Evolutionary conservation across 208 protist genomes (phyloP).

Genomic region (Wallacemonas sp.): DNA sequence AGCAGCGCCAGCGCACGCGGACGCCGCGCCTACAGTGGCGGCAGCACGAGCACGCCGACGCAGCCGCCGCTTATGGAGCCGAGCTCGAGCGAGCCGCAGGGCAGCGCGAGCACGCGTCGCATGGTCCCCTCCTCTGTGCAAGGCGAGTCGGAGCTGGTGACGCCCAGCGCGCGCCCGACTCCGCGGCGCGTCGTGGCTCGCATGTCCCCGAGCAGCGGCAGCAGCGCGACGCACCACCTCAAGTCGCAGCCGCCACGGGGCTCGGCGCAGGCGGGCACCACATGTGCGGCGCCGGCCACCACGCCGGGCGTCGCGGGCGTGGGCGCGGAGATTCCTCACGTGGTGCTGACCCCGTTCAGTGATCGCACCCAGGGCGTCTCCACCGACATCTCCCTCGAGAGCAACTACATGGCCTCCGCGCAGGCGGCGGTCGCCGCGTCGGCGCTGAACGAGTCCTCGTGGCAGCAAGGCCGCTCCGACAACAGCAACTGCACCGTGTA

Average conservation of each 20-base stretch:
- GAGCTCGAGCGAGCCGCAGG: not conserved
- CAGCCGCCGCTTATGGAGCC: not conserved
- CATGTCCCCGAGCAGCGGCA: slow-evolving; percentile 27
- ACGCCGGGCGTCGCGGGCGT: slow-evolving; percentile 4
- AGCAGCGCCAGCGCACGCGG: slow-evolving; percentile 5
- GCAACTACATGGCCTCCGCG: slow-evolving; percentile 12
- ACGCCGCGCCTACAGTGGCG: slow-evolving; percentile 12
- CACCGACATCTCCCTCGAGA: slow-evolving; percentile 46
- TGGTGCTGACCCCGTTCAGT: slow-evolving; percentile 47
- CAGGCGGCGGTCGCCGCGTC: not conserved
- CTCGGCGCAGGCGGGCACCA: slow-evolving; percentile 16
- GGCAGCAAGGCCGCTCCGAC: slow-evolving; percentile 33
- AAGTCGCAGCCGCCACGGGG: slow-evolving; percentile 2
- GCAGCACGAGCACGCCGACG: slow-evolving; percentile 13
- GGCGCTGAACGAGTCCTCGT: not conserved
- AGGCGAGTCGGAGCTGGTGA: slow-evolving; percentile 38
- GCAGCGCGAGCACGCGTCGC: slow-evolving; percentile 20
- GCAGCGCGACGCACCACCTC: not conserved
- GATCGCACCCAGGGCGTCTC: slow-evolving; percentile 55
- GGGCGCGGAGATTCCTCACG: slow-evolving; percentile 22
- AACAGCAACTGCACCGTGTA: slow-evolving; percentile 76
- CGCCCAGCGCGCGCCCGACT: slow-evolving; percentile 75
- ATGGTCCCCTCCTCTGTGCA: slow-evolving; percentile 1
- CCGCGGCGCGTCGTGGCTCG: slow-evolving; percentile 64
- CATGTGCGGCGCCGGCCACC: not conserved